Evolutionary conservation across 305 asterid species (phyloP), one percentile per base, ranked within the genome.

Genomic region (Vinca major): DNA sequence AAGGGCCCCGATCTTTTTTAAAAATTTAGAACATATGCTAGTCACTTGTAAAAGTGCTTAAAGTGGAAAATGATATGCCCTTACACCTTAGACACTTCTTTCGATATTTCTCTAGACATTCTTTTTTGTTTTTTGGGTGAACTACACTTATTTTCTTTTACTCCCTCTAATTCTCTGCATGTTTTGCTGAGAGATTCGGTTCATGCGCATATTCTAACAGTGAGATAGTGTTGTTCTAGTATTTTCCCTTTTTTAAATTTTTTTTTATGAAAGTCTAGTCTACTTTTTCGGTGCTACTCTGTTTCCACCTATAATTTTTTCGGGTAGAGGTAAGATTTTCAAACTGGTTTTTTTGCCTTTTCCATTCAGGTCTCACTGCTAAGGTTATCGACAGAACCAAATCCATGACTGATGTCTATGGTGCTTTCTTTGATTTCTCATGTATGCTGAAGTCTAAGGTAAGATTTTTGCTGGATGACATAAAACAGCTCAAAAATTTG

Each of bases 371-470:
- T 72, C 95, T 92, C 72, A 86, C 96, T 72, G 96, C 96, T 70
- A 90, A 90, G 82, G 72, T 88, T 68, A 80, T 90, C 54, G 91
- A 86, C 71, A 77, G 85, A 77, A 89, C 96, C 63, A 87, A 72
- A 66, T 77, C 97, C 68, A 85, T 86, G 75, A 45, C 91, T 20
- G 95, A 90, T 79, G 96, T 90, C 3, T 89, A 88, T 77, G 94
- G 89, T 69, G 89, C 94, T 66, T 93, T 92, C 79, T 85, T 80
- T 67, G 93, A 93, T 76, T 90, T 87, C 80, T 86, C 92, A 62
- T 82, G 83, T 58, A 87, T 88, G 90, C 82, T 93, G 63, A 87
- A 82, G 77, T 87, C 82, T 62, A 88, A 90, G 98, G 98, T 93
- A 85, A 51, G 81, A 52, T 67, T 68, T 76, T 73, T 68, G 62